These are phyloP conservation scores for Hemerocallis citrina DNA, from an alignment of 106 monocot species.

Conservation along the genomic window DNA sequence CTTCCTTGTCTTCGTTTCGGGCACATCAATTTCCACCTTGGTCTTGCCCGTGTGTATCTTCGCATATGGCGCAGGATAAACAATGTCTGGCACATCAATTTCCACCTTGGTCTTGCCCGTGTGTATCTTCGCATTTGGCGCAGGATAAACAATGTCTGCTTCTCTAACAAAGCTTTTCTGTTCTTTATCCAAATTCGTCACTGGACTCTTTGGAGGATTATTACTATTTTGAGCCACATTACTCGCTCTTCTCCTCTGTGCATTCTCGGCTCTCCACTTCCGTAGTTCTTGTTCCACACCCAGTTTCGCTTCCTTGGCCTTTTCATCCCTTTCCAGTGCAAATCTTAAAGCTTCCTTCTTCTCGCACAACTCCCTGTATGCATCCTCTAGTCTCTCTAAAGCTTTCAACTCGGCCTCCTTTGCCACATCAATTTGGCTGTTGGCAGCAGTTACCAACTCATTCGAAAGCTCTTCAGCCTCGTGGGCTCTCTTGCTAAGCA, in stretches of 20 bases:
- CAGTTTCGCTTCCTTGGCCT: slow-evolving; percentile 19
- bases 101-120: neutral
- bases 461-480: slow-evolving; percentile 19
- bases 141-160: neutral
- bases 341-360: slow-evolving; percentile 11
- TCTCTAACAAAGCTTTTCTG: neutral
- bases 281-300: slow-evolving; percentile 22
- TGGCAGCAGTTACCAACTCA: slow-evolving; percentile 9
- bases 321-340: slow-evolving; percentile 9
- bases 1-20: slow-evolving; percentile 38
- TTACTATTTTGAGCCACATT: neutral
- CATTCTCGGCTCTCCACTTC: slow-evolving; percentile 20
- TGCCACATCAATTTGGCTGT: slow-evolving; percentile 11
- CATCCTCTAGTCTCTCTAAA: slow-evolving; percentile 15
- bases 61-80: neutral
- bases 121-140: slow-evolving; percentile 1
- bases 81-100: too few species aligned
- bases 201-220: slow-evolving; percentile 11
- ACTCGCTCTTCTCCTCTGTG: slow-evolving; percentile 15
- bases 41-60: neutral
- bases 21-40: neutral
- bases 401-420: slow-evolving; percentile 16
- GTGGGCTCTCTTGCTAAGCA: slow-evolving; percentile 19
- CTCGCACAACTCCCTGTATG: slow-evolving; percentile 6
- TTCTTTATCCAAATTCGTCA: slow-evolving; percentile 6